phyloP scores from a whole-genome alignment of 2,329 filamentous ascomycete genomes.

The Incumbomyces lentus region DNA sequence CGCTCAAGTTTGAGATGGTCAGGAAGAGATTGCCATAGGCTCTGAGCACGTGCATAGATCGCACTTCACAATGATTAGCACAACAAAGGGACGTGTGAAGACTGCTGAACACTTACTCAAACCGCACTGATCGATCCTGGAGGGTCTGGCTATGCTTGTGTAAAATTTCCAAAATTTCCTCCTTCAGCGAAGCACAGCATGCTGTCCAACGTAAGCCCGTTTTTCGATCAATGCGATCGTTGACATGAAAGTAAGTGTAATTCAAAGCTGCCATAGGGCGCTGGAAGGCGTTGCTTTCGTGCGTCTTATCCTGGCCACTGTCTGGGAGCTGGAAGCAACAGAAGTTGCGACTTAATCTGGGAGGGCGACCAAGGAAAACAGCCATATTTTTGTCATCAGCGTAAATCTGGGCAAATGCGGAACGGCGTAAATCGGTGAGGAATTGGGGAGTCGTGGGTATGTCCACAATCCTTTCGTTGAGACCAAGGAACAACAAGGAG shows the following conservation, averaged over 20 bases:
- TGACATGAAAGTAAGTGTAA: no score
- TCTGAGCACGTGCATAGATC: background rate
- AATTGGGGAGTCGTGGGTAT: background rate
- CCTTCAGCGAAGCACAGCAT: background rate
- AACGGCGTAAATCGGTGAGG: constrained; percentile 23
- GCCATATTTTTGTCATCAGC: constrained; percentile 39
- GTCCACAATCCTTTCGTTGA: background rate
- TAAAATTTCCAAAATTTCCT: constrained; percentile 23
- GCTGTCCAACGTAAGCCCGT: background rate
- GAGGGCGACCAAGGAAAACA: constrained; percentile 41
- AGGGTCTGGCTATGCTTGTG: constrained; percentile 14
- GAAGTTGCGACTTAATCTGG: constrained; percentile 33
- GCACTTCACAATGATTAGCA: no score
- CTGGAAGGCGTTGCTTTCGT: background rate
- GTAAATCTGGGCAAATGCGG: constrained; percentile 35
- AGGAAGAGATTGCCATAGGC: background rate
- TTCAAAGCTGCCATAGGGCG: no score
- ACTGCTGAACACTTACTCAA: constrained; percentile 13
- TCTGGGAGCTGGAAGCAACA: constrained; percentile 19
- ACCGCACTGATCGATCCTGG: no score
- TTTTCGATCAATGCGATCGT: constrained; percentile 8
- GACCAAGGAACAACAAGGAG: constrained; percentile 24
- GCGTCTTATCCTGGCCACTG: background rate
- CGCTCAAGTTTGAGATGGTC: background rate
- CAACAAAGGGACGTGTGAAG: background rate